Base-by-base conservation (phyloP, 306 rosid genomes). In the Coriaria nepalensis region DNA sequence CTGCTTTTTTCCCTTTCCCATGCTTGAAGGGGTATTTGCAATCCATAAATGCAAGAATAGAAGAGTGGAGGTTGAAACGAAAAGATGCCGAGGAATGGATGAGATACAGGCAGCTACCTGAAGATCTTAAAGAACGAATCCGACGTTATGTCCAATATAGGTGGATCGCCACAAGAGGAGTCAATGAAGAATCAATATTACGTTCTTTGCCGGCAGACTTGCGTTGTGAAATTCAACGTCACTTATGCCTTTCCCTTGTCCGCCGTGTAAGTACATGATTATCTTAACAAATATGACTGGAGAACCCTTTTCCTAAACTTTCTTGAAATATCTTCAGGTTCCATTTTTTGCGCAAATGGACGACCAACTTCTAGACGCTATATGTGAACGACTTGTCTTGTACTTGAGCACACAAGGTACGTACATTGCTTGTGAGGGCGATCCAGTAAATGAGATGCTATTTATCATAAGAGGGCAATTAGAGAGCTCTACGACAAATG, bases 271-370 rank as follows among this genome's bases (percentile, higher is more conserved):
- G 94, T 57, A 14, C 15, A 20, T 20, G 3, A 20, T 20, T 20
- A 20, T 20, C 1, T 20, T 20, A 20, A 20, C 29, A 1, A 20
- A 20, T 20, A 3, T 20, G n/a, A n/a, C 29, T 20, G 3, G 1
- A 20, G 29, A 20, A 20, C 3, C 29, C 29, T 20, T 20, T 20
- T 20, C 45, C 45, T 42, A 10, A 10, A 13, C 9, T 10, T 10
- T 42, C 13, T 42, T 42, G 45, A 42, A 42, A 6, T 14, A 37
- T 67, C 15, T 60, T 5, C 49, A 83, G 96, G 94, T 88, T 8
- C 96, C 88, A 0, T 81, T 88, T 73, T 88, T 88, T 71, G 78
- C 96, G 45, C 96, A 83, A 73, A 88, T 83, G 96, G 94, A 88
- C n/a, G 95, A 66, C 62, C 95, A 80, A 37, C 93, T 88, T 43